Conservation (phyloP, 441 rosid genomes). For the Brassica balearica region DNA sequence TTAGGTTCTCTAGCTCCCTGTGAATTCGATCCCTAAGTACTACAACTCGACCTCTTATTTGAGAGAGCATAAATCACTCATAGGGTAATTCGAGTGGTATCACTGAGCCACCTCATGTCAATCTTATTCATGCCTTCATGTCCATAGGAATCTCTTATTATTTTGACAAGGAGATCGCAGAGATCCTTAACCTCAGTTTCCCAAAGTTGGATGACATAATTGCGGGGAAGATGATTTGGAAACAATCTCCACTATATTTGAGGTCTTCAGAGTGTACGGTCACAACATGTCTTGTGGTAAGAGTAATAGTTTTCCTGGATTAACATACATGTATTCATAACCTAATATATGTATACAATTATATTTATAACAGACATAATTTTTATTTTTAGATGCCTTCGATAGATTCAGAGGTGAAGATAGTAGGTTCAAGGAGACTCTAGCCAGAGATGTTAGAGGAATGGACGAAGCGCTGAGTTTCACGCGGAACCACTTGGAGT, state of each 20-base stretch:
- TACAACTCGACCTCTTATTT: no score
- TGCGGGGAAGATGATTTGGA: constrained; percentile 10
- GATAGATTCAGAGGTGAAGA: constrained; percentile 19
- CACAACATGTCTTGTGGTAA: constrained; percentile 34
- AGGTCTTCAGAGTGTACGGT: constrained; percentile 21
- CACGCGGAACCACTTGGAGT: constrained; percentile 1
- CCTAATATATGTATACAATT: no score
- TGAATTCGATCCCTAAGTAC: no score
- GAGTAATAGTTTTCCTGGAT: neutral
- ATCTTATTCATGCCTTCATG: no score
- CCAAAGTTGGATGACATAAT: neutral
- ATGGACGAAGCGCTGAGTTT: constrained; percentile 20
- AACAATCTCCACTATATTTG: constrained; percentile 5
- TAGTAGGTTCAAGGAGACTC: neutral
- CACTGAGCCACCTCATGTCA: no score
- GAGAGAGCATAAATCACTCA: no score
- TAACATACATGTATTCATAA: neutral
- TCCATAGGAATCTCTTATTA: neutral
- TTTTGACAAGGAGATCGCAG: neutral
- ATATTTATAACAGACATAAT: no score
- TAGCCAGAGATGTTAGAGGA: constrained; percentile 5
- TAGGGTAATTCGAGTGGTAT: no score
- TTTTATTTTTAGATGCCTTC: constrained; percentile 10
- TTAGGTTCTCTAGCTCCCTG: no score
- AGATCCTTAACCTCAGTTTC: constrained; percentile 14